phyloP scores from a whole-genome alignment of 495 filamentous ascomycete species.

The Poronia punctata region DNA sequence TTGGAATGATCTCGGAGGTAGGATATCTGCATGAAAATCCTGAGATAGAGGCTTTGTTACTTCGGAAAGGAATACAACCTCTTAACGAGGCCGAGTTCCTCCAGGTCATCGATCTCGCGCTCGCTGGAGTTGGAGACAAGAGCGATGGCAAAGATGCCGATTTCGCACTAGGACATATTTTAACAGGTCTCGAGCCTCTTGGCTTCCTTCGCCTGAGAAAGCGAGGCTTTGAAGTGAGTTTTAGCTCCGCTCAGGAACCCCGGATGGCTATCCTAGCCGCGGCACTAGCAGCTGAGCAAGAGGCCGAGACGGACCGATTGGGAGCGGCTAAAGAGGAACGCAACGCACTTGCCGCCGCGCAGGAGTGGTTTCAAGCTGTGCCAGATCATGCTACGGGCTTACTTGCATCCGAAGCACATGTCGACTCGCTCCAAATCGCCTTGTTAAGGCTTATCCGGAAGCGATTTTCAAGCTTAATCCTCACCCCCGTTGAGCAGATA shows the following conservation, averaged over 20 bases:
- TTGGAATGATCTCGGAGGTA: slow-evolving; percentile 36
- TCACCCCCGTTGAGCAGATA: slow-evolving; percentile 28
- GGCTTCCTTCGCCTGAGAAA: slow-evolving; percentile 11
- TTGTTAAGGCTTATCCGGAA: slow-evolving; percentile 15
- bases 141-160: neutral
- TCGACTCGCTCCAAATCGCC: slow-evolving; percentile 4
- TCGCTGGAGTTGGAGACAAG: too few relatives aligned
- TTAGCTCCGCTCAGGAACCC: neutral
- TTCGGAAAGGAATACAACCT: slow-evolving; percentile 20
- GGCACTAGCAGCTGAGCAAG: neutral
- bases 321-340: too few relatives aligned
- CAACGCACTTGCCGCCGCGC: too few relatives aligned
- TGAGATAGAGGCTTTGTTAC: slow-evolving; percentile 16
- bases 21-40: slow-evolving; percentile 30
- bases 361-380: too few relatives aligned
- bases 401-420: too few relatives aligned
- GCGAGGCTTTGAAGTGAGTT: slow-evolving; percentile 8
- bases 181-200: slow-evolving; percentile 17
- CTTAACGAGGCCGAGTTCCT: slow-evolving; percentile 30
- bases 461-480: slow-evolving; percentile 23
- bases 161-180: slow-evolving; percentile 16
- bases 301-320: too few relatives aligned
- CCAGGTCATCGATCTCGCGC: slow-evolving; percentile 23
- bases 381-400: too few relatives aligned
- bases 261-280: neutral